Percentiles rank a stretch among this genome's conserved stretches.
Evolutionary conservation across 2,329 filamentous ascomycete species (phyloP).

Genomic region (Trichophyton simii): DNA sequence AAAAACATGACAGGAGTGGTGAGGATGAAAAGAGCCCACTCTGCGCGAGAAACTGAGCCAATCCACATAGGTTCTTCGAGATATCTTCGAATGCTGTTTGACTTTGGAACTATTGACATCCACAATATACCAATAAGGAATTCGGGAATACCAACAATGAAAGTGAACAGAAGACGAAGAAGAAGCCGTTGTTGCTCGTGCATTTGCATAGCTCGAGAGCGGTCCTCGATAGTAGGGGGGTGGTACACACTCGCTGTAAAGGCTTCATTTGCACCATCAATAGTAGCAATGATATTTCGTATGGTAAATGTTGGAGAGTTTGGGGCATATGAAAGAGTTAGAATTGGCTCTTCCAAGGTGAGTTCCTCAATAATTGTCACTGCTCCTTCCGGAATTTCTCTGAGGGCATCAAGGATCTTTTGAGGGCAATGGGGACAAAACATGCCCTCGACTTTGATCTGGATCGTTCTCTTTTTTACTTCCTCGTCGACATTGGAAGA

Average conservation of each 20-base stretch:
- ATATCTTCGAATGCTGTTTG: slow-evolving; percentile 47
- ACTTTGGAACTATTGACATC: slow-evolving; percentile 63
- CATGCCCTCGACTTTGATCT: slow-evolving; percentile 57
- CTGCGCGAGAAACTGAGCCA: slow-evolving; percentile 58
- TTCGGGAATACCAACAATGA: slow-evolving; percentile 62
- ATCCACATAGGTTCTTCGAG: slow-evolving; percentile 59
- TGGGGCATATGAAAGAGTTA: slow-evolving; percentile 61
- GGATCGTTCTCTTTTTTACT: slow-evolving; percentile 41
- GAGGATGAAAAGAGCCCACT: slow-evolving; percentile 68
- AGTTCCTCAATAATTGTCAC: slow-evolving; percentile 31
- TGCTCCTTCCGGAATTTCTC: slow-evolving; percentile 38
- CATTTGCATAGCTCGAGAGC: slow-evolving; percentile 58
- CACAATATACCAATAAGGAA: slow-evolving; percentile 82
- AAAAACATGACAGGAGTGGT: slow-evolving; percentile 80
- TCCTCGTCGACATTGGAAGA: slow-evolving; percentile 23
- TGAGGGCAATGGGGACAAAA: slow-evolving; percentile 61
- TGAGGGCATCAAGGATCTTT: slow-evolving; percentile 25
- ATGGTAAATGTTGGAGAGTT: slow-evolving; percentile 58
- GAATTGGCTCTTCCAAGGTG: slow-evolving; percentile 50
- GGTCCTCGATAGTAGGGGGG: slow-evolving; percentile 70
- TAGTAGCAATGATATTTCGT: slow-evolving; percentile 56
- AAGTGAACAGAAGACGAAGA: slow-evolving; percentile 56
- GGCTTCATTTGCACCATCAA: slow-evolving; percentile 52
- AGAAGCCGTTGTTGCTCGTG: slow-evolving; percentile 58
- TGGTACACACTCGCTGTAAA: slow-evolving; percentile 63